Evolutionary conservation across 305 asterid species (phyloP).

Genomic region (Vinca major): DNA sequence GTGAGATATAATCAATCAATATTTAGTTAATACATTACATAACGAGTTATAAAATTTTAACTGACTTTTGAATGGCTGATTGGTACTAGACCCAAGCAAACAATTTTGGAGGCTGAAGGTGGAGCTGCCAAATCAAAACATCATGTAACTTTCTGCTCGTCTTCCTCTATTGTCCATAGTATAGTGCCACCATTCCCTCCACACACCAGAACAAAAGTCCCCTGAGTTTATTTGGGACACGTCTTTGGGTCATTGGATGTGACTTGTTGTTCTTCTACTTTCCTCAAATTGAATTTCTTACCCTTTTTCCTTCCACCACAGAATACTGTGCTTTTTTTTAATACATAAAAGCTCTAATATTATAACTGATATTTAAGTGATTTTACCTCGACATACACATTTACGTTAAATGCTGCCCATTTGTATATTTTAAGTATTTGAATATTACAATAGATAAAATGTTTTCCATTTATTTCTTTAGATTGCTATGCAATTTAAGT

Average conservation of each 20-base stretch:
- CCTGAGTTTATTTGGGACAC: constrained; percentile 8
- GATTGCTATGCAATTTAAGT: no score
- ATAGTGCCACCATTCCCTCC: not conserved
- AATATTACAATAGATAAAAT: not conserved
- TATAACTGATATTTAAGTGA: not conserved
- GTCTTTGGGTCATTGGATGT: not conserved
- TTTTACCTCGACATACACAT: not conserved
- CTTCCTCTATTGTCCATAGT: not conserved
- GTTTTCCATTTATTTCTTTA: no score
- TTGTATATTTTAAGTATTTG: not conserved
- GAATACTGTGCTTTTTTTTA: not conserved
- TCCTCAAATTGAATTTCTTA: not conserved
- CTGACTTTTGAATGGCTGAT: constrained; percentile 12
- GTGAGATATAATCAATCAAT: constrained; percentile 23
- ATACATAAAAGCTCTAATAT: not conserved
- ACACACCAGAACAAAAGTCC: not conserved
- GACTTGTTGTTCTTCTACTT: not conserved
- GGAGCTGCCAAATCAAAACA: constrained; percentile 70
- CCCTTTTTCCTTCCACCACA: not conserved
- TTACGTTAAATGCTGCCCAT: not conserved
- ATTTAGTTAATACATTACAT: not conserved
- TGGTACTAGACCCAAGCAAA: constrained; percentile 66
- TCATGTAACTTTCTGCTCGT: constrained; percentile 32
- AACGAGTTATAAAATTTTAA: constrained; percentile 7
- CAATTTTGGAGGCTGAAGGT: constrained; percentile 90